A percentile compares a stretch with the other conserved stretches of the same genome.
Conservation (phyloP, 176 grass and related monocot genomes). For the Melocanna baccifera region DNA sequence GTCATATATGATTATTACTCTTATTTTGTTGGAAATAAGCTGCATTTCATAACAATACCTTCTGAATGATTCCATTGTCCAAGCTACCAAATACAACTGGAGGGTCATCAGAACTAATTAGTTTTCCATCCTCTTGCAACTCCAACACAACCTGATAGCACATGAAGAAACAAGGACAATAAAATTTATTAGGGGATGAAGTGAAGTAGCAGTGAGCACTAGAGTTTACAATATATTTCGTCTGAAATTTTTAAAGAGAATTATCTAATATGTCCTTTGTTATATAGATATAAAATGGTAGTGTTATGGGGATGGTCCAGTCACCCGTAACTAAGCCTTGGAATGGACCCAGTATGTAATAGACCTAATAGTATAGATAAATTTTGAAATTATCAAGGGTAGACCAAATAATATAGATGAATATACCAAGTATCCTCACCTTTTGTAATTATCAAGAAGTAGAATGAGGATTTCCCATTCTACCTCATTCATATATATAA, state of each 20-base stretch:
- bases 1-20: neutral
- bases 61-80: constrained; percentile 65
- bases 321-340: no score
- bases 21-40: constrained; percentile 16
- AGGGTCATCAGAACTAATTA: constrained; percentile 88
- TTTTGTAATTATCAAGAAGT: no score
- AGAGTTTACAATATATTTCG: no score
- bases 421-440: no score
- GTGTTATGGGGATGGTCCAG: no score
- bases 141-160: constrained; percentile 90
- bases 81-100: constrained; percentile 68
- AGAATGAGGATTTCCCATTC: no score
- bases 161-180: constrained; percentile 19
- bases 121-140: constrained; percentile 82
- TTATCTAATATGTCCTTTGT: neutral
- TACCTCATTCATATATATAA: no score
- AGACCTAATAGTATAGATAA: no score
- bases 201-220: neutral
- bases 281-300: neutral
- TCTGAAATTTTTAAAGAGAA: neutral
- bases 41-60: constrained; percentile 47
- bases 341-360: no score
- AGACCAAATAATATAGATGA: no score
- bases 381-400: no score
- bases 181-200: neutral